A percentile compares a stretch with the other conserved stretches of the same genome.
Conservation (phyloP, 192 early-diverging fungal genomes). For the Jimgerdemannia flammicorona region DNA sequence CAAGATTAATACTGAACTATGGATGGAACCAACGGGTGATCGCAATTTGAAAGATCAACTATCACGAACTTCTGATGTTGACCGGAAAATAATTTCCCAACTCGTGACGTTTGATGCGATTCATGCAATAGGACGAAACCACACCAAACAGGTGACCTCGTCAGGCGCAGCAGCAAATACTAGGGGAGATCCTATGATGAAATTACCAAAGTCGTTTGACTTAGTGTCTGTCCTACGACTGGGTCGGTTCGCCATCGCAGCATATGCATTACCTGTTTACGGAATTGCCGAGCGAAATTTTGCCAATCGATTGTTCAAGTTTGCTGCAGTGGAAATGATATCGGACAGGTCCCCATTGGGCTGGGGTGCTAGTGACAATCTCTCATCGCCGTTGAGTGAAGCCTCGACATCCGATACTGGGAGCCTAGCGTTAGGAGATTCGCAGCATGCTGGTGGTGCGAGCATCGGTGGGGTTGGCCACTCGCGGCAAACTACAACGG, state of each 20-base stretch:
- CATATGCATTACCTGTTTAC: slow-evolving; percentile 22
- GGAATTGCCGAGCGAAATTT: background rate
- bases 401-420: background rate
- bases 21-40: slow-evolving; percentile 50
- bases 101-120: slow-evolving; percentile 53
- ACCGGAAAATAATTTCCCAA: slow-evolving; percentile 41
- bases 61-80: slow-evolving; percentile 25
- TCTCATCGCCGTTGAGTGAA: background rate
- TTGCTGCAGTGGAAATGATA: background rate
- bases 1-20: slow-evolving; percentile 46
- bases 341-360: background rate
- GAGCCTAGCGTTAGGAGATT: background rate
- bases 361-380: background rate
- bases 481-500: background rate
- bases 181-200: background rate
- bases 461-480: background rate
- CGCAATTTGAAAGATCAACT: slow-evolving; percentile 9
- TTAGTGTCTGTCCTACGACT: slow-evolving; percentile 20
- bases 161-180: background rate
- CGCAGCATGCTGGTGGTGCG: background rate
- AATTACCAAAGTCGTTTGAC: slow-evolving; percentile 19
- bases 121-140: slow-evolving; percentile 37
- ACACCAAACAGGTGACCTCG: slow-evolving; percentile 9
- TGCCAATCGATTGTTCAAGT: background rate
- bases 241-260: slow-evolving; percentile 22